Base-by-base conservation (phyloP, 2,329 filamentous ascomycete genomes). In the Teratosphaeria zuluensis region DNA sequence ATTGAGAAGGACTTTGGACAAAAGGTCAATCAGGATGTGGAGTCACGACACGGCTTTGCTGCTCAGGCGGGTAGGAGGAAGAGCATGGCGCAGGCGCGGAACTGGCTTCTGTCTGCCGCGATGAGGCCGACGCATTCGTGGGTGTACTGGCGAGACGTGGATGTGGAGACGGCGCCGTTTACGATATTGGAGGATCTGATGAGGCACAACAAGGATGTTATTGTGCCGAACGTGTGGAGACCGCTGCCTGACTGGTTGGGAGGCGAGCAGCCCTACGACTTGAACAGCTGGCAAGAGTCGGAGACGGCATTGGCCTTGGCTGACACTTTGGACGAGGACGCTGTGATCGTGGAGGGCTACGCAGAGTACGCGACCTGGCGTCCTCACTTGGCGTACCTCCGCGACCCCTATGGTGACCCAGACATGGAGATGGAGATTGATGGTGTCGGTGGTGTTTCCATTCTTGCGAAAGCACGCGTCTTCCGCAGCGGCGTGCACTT, bases 371-470 rank as follows among this genome's bases (percentile, higher is more conserved):
- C 94, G 21, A 99, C 94, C 1, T 99, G 94, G 94, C 83, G 94
- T 64, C 94, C 94, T 51, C 94, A 99, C 81, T 80, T 99, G 69
- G 94, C 94, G 51, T 99, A 99, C 72, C 83, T 99, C 7, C 88
- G 94, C 60, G 94, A 99, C 71, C 94, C 94, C 1, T 97, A 95
- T 69, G 94, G 94, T 46, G 94, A 99, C 70, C 92, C 92, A 21
- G 94, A 99, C 71, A 96, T 97, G 87, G 94, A 99, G 73, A 97
- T 99, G 94, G 94, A 99, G 69, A 92, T 99, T 67, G 94, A 99
- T 67, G 94, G 94, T 65, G 92, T 99, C 53, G 92, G 94, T 55
- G 94, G 94, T 76, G 94, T 99, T 67, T 96, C 91, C 76, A 99
- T 99, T 68, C 76, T 99, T 66, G 92, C 94, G 53, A 99, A 97